Evolutionary conservation across 306 rosid species (phyloP).

Genomic region (Trichosanthes truncata): DNA sequence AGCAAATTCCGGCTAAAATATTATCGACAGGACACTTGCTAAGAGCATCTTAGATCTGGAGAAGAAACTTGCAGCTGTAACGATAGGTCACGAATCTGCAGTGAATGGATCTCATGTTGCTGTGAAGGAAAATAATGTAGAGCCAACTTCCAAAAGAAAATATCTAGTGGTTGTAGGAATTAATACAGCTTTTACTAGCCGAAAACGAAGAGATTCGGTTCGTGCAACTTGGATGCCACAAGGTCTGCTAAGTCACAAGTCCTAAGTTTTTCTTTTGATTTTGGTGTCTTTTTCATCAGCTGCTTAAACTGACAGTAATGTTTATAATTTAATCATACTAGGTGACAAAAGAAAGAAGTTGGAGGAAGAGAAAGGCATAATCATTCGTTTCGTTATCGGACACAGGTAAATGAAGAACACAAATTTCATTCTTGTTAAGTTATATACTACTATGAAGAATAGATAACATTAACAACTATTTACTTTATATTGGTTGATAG

Average conservation of each 20-base stretch:
- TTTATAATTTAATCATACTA: conserved; percentile 14
- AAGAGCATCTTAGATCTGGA: conserved; percentile 40
- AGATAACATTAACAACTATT: background rate
- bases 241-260: conserved; percentile 29
- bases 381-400: conserved; percentile 82
- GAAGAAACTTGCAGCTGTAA: conserved; percentile 38
- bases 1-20: background rate
- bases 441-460: background rate
- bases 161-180: conserved; percentile 77
- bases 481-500: conserved; percentile 24
- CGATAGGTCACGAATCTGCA: conserved; percentile 23
- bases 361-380: conserved; percentile 83
- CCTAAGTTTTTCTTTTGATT: background rate
- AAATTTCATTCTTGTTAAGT: background rate
- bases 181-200: conserved; percentile 82
- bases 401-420: conserved; percentile 49
- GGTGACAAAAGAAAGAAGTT: conserved; percentile 60
- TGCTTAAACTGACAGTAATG: background rate
- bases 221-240: conserved; percentile 94
- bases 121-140: conserved; percentile 24
- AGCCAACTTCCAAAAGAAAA: conserved; percentile 44
- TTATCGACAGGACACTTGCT: conserved; percentile 28
- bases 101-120: conserved; percentile 16
- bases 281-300: background rate
- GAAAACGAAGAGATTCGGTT: conserved; percentile 74